phyloP scores from a whole-genome alignment of 345 rosid species.

The Eucalyptus coolabah region DNA sequence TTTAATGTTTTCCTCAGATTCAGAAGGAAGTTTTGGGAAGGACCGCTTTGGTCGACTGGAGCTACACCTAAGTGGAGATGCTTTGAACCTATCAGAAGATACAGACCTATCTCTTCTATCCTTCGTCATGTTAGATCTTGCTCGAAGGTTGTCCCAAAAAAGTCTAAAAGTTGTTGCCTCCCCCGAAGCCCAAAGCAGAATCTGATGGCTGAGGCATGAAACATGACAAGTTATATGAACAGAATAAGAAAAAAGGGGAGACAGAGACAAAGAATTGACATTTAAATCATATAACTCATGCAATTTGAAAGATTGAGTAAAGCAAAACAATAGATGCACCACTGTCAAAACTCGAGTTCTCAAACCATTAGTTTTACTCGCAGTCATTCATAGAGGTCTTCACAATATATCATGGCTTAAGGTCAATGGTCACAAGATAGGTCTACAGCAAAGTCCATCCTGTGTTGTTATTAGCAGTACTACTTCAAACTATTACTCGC shows the following conservation, averaged over 20 bases:
- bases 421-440: not conserved
- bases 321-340: not conserved
- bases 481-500: not conserved
- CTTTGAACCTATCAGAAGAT: conserved; percentile 52
- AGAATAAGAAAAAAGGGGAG: not conserved
- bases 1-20: conserved; percentile 41
- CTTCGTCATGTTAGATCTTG: conserved; percentile 53
- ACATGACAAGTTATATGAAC: not conserved
- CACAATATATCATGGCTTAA: not conserved
- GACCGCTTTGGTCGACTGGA: conserved; percentile 28
- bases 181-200: not conserved
- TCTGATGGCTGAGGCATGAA: not conserved
- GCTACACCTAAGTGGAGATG: conserved; percentile 49
- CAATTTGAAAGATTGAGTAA: not conserved
- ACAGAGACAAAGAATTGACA: not conserved
- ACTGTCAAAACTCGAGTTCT: not conserved
- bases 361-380: not conserved
- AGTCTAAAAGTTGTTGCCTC: not conserved
- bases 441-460: not conserved
- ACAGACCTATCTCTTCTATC: conserved; percentile 72
- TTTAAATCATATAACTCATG: not conserved
- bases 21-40: conserved; percentile 30
- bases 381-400: not conserved
- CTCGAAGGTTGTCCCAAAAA: not conserved
- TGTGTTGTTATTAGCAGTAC: not conserved